A percentile compares a stretch with the other conserved stretches of the same genome.
Conservation (phyloP, 2,329 filamentous ascomycete species). For the Diplodia intermedia region DNA sequence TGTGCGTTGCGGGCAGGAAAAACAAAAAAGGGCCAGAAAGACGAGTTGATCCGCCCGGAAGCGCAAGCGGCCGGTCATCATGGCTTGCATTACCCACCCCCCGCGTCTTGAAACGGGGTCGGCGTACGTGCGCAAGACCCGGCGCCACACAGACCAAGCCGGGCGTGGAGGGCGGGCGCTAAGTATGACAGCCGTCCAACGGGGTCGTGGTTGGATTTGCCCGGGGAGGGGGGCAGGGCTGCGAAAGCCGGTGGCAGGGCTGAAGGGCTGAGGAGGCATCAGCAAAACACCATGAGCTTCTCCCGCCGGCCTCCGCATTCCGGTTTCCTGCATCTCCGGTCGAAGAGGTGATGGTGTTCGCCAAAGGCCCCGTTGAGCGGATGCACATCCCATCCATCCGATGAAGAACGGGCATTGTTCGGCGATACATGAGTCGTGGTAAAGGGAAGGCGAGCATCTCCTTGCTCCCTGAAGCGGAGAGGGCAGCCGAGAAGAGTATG, state of each 20-base stretch:
- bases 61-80: neutral
- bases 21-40: neutral
- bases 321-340: no score
- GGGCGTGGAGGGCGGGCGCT: neutral
- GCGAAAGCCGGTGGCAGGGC: neutral
- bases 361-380: neutral
- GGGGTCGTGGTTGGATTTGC: neutral
- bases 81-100: neutral
- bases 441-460: neutral
- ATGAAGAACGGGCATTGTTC: neutral
- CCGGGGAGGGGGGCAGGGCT: neutral
- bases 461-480: neutral
- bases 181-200: neutral
- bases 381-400: neutral
- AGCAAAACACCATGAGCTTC: neutral
- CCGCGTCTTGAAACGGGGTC: slow-evolving; percentile 21
- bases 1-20: neutral
- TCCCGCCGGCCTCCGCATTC: neutral
- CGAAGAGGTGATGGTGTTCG: neutral
- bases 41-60: neutral
- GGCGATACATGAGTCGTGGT: slow-evolving; percentile 3
- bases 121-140: neutral
- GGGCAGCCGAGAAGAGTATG: neutral
- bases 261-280: neutral
- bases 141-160: neutral